Percentiles rank a stretch among this genome's conserved stretches.
Evolutionary conservation across 345 rosid species (phyloP).

Genomic region (Odontarrhena argentea): DNA sequence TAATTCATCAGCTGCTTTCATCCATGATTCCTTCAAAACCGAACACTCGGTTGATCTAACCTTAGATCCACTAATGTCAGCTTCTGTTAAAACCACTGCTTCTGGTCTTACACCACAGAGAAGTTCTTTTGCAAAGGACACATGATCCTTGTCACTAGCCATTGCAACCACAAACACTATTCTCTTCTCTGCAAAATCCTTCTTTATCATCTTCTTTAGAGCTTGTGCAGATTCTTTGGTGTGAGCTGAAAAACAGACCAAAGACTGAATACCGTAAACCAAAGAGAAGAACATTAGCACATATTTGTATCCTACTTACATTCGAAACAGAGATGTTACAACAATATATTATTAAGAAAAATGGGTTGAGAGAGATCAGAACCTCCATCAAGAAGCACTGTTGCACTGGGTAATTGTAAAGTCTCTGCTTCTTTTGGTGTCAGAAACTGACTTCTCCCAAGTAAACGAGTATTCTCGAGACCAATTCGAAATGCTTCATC

Average conservation of each 20-base stretch:
- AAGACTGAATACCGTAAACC: slow-evolving; percentile 9
- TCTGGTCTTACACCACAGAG: slow-evolving; percentile 60
- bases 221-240: slow-evolving; percentile 92
- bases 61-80: slow-evolving; percentile 66
- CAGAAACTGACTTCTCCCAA: slow-evolving; percentile 85
- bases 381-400: slow-evolving; percentile 92
- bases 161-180: slow-evolving; percentile 75
- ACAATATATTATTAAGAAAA: neutral
- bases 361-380: slow-evolving; percentile 6
- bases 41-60: slow-evolving; percentile 61
- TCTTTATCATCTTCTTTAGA: slow-evolving; percentile 57
- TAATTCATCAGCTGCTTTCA: slow-evolving; percentile 61
- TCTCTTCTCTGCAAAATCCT: slow-evolving; percentile 54
- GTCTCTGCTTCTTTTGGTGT: slow-evolving; percentile 57
- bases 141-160: slow-evolving; percentile 92
- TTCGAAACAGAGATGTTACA: neutral
- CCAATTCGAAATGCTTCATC: slow-evolving; percentile 71
- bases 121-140: slow-evolving; percentile 78
- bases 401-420: slow-evolving; percentile 64
- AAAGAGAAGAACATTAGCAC: neutral
- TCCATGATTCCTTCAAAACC: slow-evolving; percentile 64
- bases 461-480: slow-evolving; percentile 68
- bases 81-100: slow-evolving; percentile 70
- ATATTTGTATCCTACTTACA: neutral
- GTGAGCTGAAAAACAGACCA: slow-evolving; percentile 59